Evolutionary conservation across 345 rosid genomes (phyloP), one percentile per base, ranked within the genome.

Genomic region (Gossypium raimondii): DNA sequence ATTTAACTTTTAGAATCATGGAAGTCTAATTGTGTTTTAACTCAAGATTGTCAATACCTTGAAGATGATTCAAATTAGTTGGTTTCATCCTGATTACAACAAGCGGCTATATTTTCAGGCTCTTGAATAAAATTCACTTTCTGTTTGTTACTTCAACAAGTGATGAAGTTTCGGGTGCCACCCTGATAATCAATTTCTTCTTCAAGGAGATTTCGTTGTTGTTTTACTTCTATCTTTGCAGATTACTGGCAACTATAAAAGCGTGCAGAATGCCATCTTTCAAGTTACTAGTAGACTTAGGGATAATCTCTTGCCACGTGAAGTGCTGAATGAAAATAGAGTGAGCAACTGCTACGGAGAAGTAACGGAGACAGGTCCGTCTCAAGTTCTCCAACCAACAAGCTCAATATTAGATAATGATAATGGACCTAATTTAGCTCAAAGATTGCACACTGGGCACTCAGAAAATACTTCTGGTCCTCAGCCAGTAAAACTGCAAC

Each of bases 161-260:
- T 51, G 66, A 43, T 41, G 34, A 43, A 79, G 12, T 67, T 43
- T 75, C 61, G 76, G 78, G 7, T 50, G 67, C 63, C 41, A 73
- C 43, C 55, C 65, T 77, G 43, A 29, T 51, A 50, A 45, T 48
- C 50, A 10, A 29, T 59, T 58, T 34, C 51, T n/a, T 47, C 29
- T 13, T 57, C 27, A 70, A 63, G 66, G 67, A 25, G 43, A 16
- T 38, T 24, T 75, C 41, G 22, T 29, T 52, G n/a, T 66, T 2
- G 16, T 51, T 45, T 56, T 62, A n/a, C 72, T 50, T 71, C 74
- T 78, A 56, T 25, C 20, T 66, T 53, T 77, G 71, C 83, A 86
- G 90, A 85, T 87, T 29, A 75, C 72, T 18, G 90, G 90, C 3
- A 82, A 71, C 55, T 81, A 80, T 78, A 70, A 58, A 75, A 75